Percentiles rank a stretch among this genome's conserved stretches.
These are phyloP conservation scores for Pythium chondricola DNA, from an alignment of 352 stramenopile genomes.

Conservation along the genomic window DNA sequence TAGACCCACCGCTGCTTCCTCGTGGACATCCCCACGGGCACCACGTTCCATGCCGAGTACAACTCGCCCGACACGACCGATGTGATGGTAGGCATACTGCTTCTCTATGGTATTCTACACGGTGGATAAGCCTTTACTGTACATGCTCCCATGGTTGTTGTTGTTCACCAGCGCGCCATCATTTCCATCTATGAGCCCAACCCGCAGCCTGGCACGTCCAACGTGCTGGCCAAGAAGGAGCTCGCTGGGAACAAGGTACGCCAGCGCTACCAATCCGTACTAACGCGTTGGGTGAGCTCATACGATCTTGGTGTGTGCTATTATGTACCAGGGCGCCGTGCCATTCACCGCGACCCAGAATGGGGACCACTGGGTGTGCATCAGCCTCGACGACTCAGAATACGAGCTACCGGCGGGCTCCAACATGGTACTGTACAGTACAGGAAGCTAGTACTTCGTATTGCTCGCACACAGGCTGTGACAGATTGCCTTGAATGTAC, in stretches of 20 bases:
- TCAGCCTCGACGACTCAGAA: conserved; percentile 61
- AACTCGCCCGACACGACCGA: conserved; percentile 81
- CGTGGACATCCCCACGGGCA: conserved; percentile 67
- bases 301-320: no score
- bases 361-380: conserved; percentile 72
- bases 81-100: conserved; percentile 34
- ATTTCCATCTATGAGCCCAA: conserved; percentile 57
- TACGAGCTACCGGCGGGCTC: conserved; percentile 47
- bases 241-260: conserved; percentile 45
- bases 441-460: no score
- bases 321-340: conserved; percentile 38
- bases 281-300: no score
- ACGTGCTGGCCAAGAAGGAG: conserved; percentile 52
- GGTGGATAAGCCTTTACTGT: neutral
- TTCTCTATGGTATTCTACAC: no score
- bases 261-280: neutral
- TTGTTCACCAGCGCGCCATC: conserved; percentile 40
- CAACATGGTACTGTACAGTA: conserved; percentile 64
- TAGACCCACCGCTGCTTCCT: conserved; percentile 77
- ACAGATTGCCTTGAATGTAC: no score
- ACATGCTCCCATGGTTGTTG: neutral
- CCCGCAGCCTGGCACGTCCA: conserved; percentile 28
- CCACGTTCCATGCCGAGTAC: conserved; percentile 73
- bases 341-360: conserved; percentile 57
- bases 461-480: no score